Base-by-base conservation (phyloP, 805 yeast genomes). In the Candida morakotiae region DNA sequence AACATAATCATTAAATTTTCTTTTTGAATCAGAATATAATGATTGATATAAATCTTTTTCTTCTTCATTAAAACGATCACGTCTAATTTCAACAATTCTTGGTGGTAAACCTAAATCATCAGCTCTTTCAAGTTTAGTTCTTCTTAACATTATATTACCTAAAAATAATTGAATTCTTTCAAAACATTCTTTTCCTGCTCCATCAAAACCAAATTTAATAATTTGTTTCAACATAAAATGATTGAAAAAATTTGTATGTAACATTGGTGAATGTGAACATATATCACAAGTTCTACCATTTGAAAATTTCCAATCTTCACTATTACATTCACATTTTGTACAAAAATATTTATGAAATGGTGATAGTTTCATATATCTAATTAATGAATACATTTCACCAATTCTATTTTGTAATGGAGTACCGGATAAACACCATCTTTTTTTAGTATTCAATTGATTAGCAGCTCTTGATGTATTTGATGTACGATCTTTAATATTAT, bases 41-140 rank as follows among this genome's bases (percentile, higher is more conserved):
- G 95, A 83, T 48, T 83, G 80, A 57, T 93, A 93, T 35, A 93
- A 65, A 60, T 93, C 99, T 52, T 87, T 87, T 51, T 93, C 99
- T 53, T 93, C 98, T 31, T 84, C 95, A 55, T 91, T 93, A 68
- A 93, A 93, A 45, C 71, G 74, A 54, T 89, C 97, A 26, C 83
- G 75, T 38, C 98, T 71, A 34, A 93, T 81, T 46, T 85, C 95
- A 24, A 91, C 97, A 21, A 89, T 79, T 49, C 97, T 76, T 2
- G 99, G 99, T 3, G 99, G 99, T 32, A 93, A 68, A 1, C 99
- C 99, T 46, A 93, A 69, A 66, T 93, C 99, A 58, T 94, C 98
- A 0, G 99, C 97, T 34, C 98, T 73, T 61, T 93, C 98, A 3
- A 91, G 76, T 55, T 93, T 94, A 0, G 99, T 93, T 61, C 99